Evolutionary conservation across 768 basidiomycete species (phyloP).

Genomic region (Suillus plorans): DNA sequence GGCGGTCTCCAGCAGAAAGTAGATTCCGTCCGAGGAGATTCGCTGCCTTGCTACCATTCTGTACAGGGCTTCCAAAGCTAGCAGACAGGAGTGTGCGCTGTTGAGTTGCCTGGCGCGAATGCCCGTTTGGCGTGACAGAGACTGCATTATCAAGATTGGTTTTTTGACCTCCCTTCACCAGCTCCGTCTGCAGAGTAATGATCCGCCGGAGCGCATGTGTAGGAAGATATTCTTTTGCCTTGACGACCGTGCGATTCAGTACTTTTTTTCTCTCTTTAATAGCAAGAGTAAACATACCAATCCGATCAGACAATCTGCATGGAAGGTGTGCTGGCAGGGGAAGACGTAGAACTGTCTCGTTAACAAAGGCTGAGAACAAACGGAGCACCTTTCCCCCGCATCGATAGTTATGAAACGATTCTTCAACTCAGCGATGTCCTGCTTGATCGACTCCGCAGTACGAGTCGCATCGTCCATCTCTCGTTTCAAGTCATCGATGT

Average conservation of each 20-base stretch:
- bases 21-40: constrained; percentile 75
- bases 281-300: constrained; percentile 57
- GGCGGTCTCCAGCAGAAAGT: constrained; percentile 83
- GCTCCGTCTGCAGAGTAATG: constrained; percentile 78
- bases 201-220: constrained; percentile 81
- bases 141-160: constrained; percentile 33
- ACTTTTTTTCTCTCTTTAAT: neutral
- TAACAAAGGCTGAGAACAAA: constrained; percentile 73
- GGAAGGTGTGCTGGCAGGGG: constrained; percentile 97
- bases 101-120: constrained; percentile 43
- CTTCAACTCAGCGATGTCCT: constrained; percentile 81
- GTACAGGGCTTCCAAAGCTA: constrained; percentile 61
- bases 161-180: constrained; percentile 56
- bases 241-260: constrained; percentile 16
- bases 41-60: constrained; percentile 64
- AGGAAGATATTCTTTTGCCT: constrained; percentile 94
- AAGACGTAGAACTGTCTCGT: constrained; percentile 97
- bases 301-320: constrained; percentile 94
- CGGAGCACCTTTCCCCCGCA: constrained; percentile 80
- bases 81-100: constrained; percentile 75
- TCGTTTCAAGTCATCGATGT: constrained; percentile 83
- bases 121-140: constrained; percentile 33
- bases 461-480: constrained; percentile 97
- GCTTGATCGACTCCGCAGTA: constrained; percentile 90
- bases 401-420: constrained; percentile 93